Conservation (phyloP, 305 asterid genomes). For the Solanum chacoense region DNA sequence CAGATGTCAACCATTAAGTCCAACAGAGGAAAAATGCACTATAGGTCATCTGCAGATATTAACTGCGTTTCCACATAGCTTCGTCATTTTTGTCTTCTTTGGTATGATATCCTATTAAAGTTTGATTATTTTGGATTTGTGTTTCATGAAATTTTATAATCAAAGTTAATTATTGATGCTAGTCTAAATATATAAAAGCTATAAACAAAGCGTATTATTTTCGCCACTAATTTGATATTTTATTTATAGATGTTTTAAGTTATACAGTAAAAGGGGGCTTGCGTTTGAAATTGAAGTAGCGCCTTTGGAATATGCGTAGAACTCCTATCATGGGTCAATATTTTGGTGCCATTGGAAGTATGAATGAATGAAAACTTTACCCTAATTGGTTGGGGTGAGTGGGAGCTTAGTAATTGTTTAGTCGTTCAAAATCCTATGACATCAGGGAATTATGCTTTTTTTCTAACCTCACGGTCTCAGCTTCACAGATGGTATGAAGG, state of each 20-base stretch:
- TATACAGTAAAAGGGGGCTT: background rate
- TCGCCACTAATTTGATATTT: too few relatives aligned
- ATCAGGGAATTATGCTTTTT: too few relatives aligned
- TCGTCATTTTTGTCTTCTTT: background rate
- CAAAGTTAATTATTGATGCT: background rate
- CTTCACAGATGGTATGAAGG: background rate
- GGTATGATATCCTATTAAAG: background rate
- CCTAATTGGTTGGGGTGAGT: too few relatives aligned
- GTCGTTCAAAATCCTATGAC: background rate
- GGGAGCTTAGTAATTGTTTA: too few relatives aligned
- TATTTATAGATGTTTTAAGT: background rate
- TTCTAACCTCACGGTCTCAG: background rate
- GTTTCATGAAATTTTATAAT: background rate
- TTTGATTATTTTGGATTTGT: too few relatives aligned
- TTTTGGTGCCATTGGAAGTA: background rate
- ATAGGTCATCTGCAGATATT: background rate
- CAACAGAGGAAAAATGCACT: background rate
- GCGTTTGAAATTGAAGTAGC: background rate
- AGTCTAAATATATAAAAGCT: background rate
- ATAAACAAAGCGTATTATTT: background rate
- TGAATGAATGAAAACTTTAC: too few relatives aligned
- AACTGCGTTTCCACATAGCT: background rate
- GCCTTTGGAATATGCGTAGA: background rate
- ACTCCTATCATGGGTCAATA: background rate
- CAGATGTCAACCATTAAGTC: background rate